phyloP scores from a whole-genome alignment of 2,329 filamentous ascomycete genomes.

The Epichloe elymi region DNA sequence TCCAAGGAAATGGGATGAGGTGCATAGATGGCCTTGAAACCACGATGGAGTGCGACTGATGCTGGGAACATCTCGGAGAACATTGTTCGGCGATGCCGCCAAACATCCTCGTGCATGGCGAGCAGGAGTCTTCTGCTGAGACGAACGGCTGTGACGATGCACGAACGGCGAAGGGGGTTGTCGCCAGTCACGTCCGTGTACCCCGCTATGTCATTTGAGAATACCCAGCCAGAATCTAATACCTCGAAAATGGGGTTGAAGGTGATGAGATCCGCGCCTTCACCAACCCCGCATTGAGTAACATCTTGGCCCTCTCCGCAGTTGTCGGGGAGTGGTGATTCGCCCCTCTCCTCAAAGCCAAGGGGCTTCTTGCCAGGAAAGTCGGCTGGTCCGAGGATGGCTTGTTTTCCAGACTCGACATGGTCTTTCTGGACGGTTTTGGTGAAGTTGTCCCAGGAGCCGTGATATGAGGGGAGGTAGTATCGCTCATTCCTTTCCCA shows the following conservation, averaged over 20 bases:
- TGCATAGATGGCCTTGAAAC: constrained; percentile 65
- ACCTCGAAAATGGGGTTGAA: constrained; percentile 68
- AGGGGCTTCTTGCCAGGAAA: constrained; percentile 35
- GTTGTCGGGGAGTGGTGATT: constrained; percentile 39
- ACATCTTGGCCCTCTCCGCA: constrained; percentile 40
- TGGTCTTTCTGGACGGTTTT: constrained; percentile 50
- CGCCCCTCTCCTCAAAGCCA: constrained; percentile 36
- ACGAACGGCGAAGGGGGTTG: constrained; percentile 46
- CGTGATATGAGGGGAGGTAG: constrained; percentile 60
- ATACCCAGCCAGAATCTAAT: constrained; percentile 58
- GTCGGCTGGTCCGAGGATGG: constrained; percentile 56
- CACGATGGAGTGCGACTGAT: constrained; percentile 58
- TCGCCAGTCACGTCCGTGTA: constrained; percentile 39
- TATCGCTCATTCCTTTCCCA: constrained; percentile 71
- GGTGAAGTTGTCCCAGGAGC: constrained; percentile 59
- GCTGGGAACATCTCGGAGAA: constrained; percentile 72
- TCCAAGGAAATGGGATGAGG: constrained; percentile 75
- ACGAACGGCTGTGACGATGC: constrained; percentile 59
- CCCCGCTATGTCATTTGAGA: constrained; percentile 56
- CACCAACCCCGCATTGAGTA: constrained; percentile 50
- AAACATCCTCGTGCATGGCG: constrained; percentile 65
- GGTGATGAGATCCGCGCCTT: constrained; percentile 64
- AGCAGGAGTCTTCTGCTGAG: constrained; percentile 52
- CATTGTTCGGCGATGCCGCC: constrained; percentile 54
- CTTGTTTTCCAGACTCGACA: constrained; percentile 31